Evolutionary conservation across 2,329 filamentous ascomycete genomes (phyloP).

Genomic region (Sporothrix pseudoabietina): DNA sequence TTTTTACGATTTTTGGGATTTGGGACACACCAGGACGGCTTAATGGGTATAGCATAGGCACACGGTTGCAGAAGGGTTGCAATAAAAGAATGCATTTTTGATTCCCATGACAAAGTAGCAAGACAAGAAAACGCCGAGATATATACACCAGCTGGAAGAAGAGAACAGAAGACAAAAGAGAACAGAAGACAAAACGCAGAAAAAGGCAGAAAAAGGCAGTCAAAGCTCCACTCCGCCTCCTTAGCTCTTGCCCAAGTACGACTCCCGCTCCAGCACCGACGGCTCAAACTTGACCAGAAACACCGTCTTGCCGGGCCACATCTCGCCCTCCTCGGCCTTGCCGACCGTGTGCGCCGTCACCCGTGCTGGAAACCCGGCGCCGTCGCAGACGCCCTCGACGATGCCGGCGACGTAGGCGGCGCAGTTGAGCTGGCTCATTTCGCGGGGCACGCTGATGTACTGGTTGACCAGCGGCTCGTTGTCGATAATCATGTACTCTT

Average conservation of each 20-base stretch:
- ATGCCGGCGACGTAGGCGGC: slow-evolving; percentile 94
- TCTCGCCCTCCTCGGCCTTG: slow-evolving; percentile 63
- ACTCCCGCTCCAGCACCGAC: slow-evolving; percentile 91
- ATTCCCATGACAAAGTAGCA: neutral
- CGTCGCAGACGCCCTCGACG: slow-evolving; percentile 93
- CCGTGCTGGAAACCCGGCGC: slow-evolving; percentile 82
- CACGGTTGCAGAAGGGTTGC: neutral
- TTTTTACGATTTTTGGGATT: neutral
- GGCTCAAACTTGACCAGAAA: slow-evolving; percentile 90
- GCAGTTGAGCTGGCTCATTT: slow-evolving; percentile 96
- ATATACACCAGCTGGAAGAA: neutral
- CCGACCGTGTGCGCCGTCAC: slow-evolving; percentile 85
- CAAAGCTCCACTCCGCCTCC: neutral
- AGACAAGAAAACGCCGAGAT: slow-evolving; percentile 7
- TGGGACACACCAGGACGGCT: neutral
- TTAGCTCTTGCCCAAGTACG: slow-evolving; percentile 65
- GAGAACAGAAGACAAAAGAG: neutral
- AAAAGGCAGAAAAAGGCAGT: neutral
- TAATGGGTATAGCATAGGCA: neutral
- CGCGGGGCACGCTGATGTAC: slow-evolving; percentile 88
- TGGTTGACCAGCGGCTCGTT: slow-evolving; percentile 96
- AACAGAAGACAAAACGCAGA: neutral
- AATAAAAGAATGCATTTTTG: neutral
- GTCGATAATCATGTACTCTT: slow-evolving; percentile 99
- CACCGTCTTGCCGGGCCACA: slow-evolving; percentile 96